Conservation (phyloP, 2,329 filamentous ascomycete species). For the Phialemoniopsis sp. region DNA sequence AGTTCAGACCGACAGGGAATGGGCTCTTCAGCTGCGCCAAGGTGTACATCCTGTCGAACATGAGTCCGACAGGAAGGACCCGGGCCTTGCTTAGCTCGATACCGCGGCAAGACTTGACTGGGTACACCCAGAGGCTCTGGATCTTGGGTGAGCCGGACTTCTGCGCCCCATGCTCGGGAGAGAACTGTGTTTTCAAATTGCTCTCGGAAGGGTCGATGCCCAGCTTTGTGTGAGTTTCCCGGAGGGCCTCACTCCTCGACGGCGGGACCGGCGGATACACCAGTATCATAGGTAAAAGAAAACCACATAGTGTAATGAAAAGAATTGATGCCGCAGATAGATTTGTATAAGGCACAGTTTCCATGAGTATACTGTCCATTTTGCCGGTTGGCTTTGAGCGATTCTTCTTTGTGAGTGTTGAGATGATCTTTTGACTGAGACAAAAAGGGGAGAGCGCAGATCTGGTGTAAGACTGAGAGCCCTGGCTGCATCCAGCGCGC, state of each 20-base stretch:
- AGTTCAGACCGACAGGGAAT: constrained; percentile 33
- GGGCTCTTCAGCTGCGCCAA: constrained; percentile 65
- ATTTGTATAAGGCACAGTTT: background rate
- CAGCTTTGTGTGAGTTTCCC: constrained; percentile 48
- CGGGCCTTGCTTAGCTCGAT: constrained; percentile 66
- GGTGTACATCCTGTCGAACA: constrained; percentile 78
- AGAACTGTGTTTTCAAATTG: constrained; percentile 24
- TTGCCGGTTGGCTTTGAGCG: background rate
- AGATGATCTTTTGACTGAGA: no score
- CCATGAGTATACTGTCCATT: constrained; percentile 1
- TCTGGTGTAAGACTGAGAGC: no score
- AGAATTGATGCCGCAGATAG: constrained; percentile 28
- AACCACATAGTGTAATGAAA: constrained; percentile 39
- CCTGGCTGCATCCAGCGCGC: no score
- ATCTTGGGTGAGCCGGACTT: constrained; percentile 18
- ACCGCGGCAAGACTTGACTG: constrained; percentile 76
- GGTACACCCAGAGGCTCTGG: constrained; percentile 73
- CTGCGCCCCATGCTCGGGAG: background rate
- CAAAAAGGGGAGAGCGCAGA: no score
- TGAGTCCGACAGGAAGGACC: constrained; percentile 65
- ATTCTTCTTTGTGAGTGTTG: background rate
- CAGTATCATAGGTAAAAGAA: constrained; percentile 48
- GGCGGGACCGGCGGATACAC: constrained; percentile 51
- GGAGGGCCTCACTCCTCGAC: constrained; percentile 46
- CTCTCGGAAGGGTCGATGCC: constrained; percentile 33